A percentile compares a stretch with the other conserved stretches of the same genome.
These are phyloP conservation scores for Ceratobasidium sp. DNA, from an alignment of 1,284 basidiomycete genomes.

Conservation along the genomic window DNA sequence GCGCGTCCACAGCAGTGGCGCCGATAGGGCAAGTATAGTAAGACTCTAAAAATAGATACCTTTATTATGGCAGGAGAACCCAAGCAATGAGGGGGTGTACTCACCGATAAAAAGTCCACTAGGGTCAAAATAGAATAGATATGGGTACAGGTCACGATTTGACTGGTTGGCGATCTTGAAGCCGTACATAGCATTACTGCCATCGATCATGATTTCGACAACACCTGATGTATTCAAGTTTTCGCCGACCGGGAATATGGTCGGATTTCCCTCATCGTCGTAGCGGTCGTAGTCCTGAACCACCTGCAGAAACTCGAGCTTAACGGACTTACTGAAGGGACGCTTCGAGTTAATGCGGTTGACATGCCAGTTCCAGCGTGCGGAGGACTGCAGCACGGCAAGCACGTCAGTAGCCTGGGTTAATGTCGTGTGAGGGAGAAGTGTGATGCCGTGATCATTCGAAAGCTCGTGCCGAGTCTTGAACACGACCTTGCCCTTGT, in stretches of 20 bases:
- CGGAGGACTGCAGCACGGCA: background rate
- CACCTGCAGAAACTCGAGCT: background rate
- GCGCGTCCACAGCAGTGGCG: too few species aligned
- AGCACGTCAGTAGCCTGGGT: background rate
- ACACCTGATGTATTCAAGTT: background rate
- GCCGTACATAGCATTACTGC: background rate
- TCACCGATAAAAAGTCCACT: too few species aligned
- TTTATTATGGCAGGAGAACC: too few species aligned
- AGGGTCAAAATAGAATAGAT: constrained; percentile 14
- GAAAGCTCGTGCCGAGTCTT: background rate
- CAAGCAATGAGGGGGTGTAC: too few species aligned
- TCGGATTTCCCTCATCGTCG: too few species aligned
- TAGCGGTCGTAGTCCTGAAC: background rate
- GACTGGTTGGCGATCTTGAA: background rate
- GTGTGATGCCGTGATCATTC: background rate
- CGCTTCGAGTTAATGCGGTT: background rate
- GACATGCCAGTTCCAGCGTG: background rate
- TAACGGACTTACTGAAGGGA: background rate
- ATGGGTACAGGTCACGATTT: background rate
- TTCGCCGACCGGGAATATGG: background rate
- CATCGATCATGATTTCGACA: background rate
- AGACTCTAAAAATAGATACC: too few species aligned
- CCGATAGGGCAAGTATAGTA: too few species aligned
- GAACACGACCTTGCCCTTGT: too few species aligned
- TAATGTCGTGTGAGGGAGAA: background rate